These are phyloP conservation scores for Ambispora gerdemannii DNA, from an alignment of 192 early-diverging fungal species.

Conservation along the genomic window DNA sequence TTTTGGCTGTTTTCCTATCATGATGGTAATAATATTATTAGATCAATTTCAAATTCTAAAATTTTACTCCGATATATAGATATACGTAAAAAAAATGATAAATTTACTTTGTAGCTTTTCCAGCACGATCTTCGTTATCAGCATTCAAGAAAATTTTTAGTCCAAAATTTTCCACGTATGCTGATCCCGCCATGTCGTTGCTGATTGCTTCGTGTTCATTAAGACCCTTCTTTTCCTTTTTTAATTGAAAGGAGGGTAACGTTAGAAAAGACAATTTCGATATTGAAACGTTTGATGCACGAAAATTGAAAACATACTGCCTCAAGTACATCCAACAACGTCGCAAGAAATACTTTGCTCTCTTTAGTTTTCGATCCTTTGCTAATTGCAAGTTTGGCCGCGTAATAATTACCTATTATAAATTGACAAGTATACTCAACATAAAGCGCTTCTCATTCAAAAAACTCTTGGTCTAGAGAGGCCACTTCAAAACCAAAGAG, in stretches of 20 bases:
- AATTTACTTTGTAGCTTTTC: slow-evolving; percentile 73
- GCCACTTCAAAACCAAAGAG: background rate
- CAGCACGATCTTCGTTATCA: slow-evolving; percentile 87
- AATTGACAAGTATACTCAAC: background rate
- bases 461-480: background rate
- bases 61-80: background rate
- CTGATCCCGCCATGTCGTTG: slow-evolving; percentile 72
- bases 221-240: slow-evolving; percentile 71
- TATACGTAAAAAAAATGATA: background rate
- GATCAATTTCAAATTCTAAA: background rate
- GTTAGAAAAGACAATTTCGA: background rate
- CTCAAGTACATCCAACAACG: slow-evolving; percentile 80
- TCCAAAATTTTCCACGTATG: slow-evolving; percentile 87
- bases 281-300: background rate
- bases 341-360: slow-evolving; percentile 59
- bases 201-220: slow-evolving; percentile 63
- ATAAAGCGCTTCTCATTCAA: background rate
- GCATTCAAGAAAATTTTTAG: slow-evolving; percentile 85
- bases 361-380: slow-evolving; percentile 51
- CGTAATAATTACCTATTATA: slow-evolving; percentile 81
- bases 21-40: background rate
- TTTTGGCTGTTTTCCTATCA: slow-evolving; percentile 80
- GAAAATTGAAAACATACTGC: slow-evolving; percentile 41
- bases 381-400: slow-evolving; percentile 73
- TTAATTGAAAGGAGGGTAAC: background rate